Evolutionary conservation across 805 yeast genomes (phyloP).

Genomic region (Kregervanrija delftensis): DNA sequence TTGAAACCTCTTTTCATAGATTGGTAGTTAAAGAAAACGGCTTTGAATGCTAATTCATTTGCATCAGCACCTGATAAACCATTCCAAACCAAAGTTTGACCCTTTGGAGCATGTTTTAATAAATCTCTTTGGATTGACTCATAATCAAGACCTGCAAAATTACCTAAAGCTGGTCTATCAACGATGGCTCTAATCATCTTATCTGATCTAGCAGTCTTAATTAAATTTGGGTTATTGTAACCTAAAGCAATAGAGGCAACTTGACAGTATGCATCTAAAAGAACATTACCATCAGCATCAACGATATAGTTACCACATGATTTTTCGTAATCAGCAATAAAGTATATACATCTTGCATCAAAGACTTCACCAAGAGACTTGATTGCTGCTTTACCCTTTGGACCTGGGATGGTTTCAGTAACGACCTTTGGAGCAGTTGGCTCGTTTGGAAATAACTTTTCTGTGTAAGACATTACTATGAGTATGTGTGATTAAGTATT

Average conservation of each 20-base stretch:
- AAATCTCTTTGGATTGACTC: slow-evolving; percentile 47
- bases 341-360: slow-evolving; percentile 68
- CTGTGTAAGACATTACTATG: slow-evolving; percentile 34
- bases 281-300: slow-evolving; percentile 72
- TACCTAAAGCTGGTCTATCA: slow-evolving; percentile 81
- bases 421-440: slow-evolving; percentile 62
- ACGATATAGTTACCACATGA: slow-evolving; percentile 74
- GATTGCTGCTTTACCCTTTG: slow-evolving; percentile 49
- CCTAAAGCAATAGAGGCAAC: slow-evolving; percentile 83
- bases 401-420: slow-evolving; percentile 70
- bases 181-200: slow-evolving; percentile 67
- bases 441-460: slow-evolving; percentile 68
- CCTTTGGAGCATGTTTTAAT: slow-evolving; percentile 71
- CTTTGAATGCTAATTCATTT: slow-evolving; percentile 83
- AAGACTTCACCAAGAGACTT: slow-evolving; percentile 52
- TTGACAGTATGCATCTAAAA: slow-evolving; percentile 74
- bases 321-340: slow-evolving; percentile 68
- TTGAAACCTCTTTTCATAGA: slow-evolving; percentile 57
- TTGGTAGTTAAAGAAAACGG: slow-evolving; percentile 79
- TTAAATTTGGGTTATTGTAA: slow-evolving; percentile 74
- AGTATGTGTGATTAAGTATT: background rate
- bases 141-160: slow-evolving; percentile 66
- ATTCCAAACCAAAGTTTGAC: slow-evolving; percentile 69
- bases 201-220: slow-evolving; percentile 60
- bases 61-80: slow-evolving; percentile 85